Evolutionary conservation across 352 stramenopile genomes (phyloP), one percentile per base, ranked within the genome.

Genomic region (Globisporangium ultimum): DNA sequence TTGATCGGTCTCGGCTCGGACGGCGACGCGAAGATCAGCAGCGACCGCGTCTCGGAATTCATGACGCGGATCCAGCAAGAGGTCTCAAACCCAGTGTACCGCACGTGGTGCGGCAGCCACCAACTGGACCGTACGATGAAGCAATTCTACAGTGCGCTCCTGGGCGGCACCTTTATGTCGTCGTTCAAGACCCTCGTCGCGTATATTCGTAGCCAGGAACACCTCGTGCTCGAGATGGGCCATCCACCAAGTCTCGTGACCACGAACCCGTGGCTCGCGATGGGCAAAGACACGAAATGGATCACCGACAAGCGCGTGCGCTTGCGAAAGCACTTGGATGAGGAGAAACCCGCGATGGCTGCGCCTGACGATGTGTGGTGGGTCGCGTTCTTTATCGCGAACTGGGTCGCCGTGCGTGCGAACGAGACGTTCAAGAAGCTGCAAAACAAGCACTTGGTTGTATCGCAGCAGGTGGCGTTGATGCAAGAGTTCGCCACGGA

Each of bases 331-430:
- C 58, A 77, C 40, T 51, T 89, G 17, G 66, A 78, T 11, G 53
- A 74, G 20, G 60, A 60, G 20, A 60, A 71, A 2, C 56, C 48
- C 13, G 32, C 28, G 28, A 36, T 58, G 34, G 46, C 48, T 0
- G 61, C 57, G 20, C 71, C 71, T 0, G 72, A 73, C 55, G 69
- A 68, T 38, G 64, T 67, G 4, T 90, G 80, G 80, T 90, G 80
- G 78, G 43, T 90, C 21, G 78, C 73, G 53, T 74, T 90, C 41
- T 65, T 68, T 1, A 68, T 74, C 13, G 76, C 84, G 3, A 48
- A 84, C 60, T 87, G 73, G 69, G 63, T 90, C 20, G 72, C 78
- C 0, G 53, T 58, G 14, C 69, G 70, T 14, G 60, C 63, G 10
- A 74, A 79, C 45, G 67, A 78, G 18, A 62, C 64, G 17, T 70